These are phyloP conservation scores for Kregervanrija pseudodelftensis DNA, from an alignment of 805 yeast genomes.

Conservation along the genomic window DNA sequence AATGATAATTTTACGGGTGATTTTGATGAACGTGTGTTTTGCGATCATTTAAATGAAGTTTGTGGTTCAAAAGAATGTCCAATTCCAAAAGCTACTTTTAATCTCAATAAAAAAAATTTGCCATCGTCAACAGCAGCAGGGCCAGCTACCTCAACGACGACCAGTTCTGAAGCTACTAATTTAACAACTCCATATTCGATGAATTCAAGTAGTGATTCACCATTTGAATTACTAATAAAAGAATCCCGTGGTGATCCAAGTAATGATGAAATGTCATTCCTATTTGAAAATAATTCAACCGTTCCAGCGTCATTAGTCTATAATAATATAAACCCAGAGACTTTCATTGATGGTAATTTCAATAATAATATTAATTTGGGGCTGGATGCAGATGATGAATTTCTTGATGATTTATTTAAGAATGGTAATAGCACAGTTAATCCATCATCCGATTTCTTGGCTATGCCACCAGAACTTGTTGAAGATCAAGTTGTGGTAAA, in stretches of 20 bases:
- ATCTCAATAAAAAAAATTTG: background rate
- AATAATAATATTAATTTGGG: conserved; percentile 1
- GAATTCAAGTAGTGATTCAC: background rate
- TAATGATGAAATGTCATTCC: too few relatives aligned
- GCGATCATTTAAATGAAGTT: conserved; percentile 67
- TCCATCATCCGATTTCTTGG: conserved; percentile 53
- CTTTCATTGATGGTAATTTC: conserved; percentile 1
- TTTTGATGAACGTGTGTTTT: conserved; percentile 74
- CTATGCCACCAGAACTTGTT: conserved; percentile 10
- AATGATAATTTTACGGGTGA: conserved; percentile 24
- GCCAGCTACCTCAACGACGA: background rate
- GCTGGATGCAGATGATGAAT: conserved; percentile 7
- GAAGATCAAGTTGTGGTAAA: conserved; percentile 7
- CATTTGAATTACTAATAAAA: background rate
- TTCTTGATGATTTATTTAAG: conserved; percentile 6
- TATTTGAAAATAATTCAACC: too few relatives aligned
- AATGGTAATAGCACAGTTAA: conserved; percentile 72
- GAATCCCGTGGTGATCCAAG: too few relatives aligned
- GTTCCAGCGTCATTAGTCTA: too few relatives aligned
- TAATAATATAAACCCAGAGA: background rate
- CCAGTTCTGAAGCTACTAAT: background rate
- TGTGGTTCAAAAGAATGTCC: conserved; percentile 76
- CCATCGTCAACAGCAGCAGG: background rate
- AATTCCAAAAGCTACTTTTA: conserved; percentile 37
- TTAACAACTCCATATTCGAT: background rate